Conservation (phyloP, 177 flowering plant species). For the Vitis hybrid region DNA sequence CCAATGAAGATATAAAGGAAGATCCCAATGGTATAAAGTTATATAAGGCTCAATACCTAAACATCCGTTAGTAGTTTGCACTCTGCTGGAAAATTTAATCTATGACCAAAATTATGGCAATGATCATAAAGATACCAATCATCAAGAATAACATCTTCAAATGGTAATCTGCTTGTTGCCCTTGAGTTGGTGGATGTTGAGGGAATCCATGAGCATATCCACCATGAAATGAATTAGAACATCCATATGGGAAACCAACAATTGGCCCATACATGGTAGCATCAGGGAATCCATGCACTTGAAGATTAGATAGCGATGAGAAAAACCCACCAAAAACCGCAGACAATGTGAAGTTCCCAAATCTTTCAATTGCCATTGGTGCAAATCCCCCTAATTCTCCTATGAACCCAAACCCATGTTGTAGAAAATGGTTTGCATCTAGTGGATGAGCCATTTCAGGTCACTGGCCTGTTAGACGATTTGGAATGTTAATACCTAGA, state of each 20-base stretch:
- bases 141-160: conserved; percentile 48
- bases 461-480: conserved; percentile 76
- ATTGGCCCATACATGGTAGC: conserved; percentile 54
- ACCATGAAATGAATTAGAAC: conserved; percentile 62
- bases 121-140: conserved; percentile 40
- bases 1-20: conserved; percentile 74
- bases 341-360: conserved; percentile 68
- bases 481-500: conserved; percentile 59
- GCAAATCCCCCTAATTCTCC: conserved; percentile 57
- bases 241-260: conserved; percentile 58
- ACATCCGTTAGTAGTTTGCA: conserved; percentile 12
- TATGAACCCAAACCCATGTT: conserved; percentile 59
- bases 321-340: conserved; percentile 76
- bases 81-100: background rate
- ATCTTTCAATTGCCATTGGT: conserved; percentile 56
- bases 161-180: conserved; percentile 47
- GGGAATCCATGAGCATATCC: conserved; percentile 49
- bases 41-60: conserved; percentile 68
- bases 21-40: conserved; percentile 93
- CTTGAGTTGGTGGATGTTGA: conserved; percentile 31
- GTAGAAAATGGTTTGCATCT: conserved; percentile 50
- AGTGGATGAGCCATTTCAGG: conserved; percentile 75
- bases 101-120: conserved; percentile 43
- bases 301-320: conserved; percentile 65
- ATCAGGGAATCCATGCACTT: conserved; percentile 67